Percentiles rank a stretch among this genome's conserved stretches.
These are phyloP conservation scores for Paecilomyces dactylethromorphus DNA, from an alignment of 2,329 filamentous ascomycete species.

Conservation along the genomic window DNA sequence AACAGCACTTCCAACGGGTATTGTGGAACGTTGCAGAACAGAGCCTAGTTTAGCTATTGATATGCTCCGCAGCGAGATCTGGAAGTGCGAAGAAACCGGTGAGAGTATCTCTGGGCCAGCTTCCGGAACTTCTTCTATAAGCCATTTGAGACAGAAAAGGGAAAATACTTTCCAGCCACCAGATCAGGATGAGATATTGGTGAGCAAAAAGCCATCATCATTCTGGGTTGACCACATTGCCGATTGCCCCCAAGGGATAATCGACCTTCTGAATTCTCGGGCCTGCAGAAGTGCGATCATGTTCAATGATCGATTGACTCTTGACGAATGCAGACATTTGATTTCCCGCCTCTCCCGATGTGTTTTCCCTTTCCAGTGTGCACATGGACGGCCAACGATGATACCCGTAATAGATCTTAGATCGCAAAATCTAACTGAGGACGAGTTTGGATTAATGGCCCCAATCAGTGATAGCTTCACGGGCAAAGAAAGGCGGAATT, in stretches of 20 bases:
- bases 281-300: conserved; percentile 45
- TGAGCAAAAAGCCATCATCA: conserved; percentile 2
- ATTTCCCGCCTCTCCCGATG: conserved; percentile 33
- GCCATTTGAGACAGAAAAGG: not conserved
- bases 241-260: conserved; percentile 65
- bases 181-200: not conserved
- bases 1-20: conserved; percentile 59
- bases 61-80: conserved; percentile 68
- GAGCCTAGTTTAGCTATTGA: conserved; percentile 68
- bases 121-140: not conserved
- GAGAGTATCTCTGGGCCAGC: not conserved
- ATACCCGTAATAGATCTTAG: conserved; percentile 35
- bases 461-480: not conserved
- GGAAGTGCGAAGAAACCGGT: conserved; percentile 52
- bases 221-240: conserved; percentile 59
- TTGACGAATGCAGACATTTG: conserved; percentile 32
- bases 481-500: not conserved
- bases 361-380: conserved; percentile 45
- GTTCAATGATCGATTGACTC: conserved; percentile 41
- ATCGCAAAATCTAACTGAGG: not conserved
- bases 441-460: not conserved
- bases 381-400: conserved; percentile 45
- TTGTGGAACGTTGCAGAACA: conserved; percentile 66
- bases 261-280: conserved; percentile 54
- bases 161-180: not conserved